A percentile compares a stretch with the other conserved stretches of the same genome.
Evolutionary conservation across 495 filamentous ascomycete genomes (phyloP).

Genomic region (Paragyromitra xinjiangensis): DNA sequence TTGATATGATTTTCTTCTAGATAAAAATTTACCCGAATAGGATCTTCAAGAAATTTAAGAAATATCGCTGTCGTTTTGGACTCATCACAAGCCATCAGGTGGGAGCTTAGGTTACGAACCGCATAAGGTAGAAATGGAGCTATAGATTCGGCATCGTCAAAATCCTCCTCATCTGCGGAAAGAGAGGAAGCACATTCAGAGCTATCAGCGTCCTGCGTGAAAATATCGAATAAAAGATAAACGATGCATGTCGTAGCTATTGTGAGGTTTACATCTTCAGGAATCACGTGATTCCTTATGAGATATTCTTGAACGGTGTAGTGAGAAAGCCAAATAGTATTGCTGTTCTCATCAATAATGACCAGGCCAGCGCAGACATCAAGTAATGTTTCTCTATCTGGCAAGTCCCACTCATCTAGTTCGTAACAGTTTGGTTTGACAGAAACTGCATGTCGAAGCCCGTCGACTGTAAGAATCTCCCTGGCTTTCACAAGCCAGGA

Average conservation of each 20-base stretch:
- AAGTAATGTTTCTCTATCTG: background rate
- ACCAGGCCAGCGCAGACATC: conserved; percentile 17
- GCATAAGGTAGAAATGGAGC: background rate
- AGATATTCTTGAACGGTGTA: conserved; percentile 29
- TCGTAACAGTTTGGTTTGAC: background rate
- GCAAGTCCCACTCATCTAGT: background rate
- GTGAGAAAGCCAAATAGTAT: conserved; percentile 17
- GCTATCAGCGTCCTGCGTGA: too few species aligned
- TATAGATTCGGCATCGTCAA: too few species aligned
- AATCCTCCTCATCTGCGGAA: too few species aligned
- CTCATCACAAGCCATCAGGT: background rate
- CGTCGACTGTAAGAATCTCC: conserved; percentile 12
- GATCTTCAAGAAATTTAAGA: background rate
- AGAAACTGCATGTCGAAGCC: conserved; percentile 6
- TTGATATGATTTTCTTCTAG: background rate
- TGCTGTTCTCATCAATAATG: conserved; percentile 14
- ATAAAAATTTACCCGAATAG: background rate
- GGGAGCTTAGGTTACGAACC: background rate
- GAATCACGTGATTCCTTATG: background rate
- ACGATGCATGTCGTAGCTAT: background rate
- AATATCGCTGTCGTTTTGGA: background rate
- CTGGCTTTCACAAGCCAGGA: conserved; percentile 19
- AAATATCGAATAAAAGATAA: background rate
- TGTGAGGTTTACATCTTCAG: background rate
- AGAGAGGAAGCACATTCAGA: background rate